Evolutionary conservation across 1,139 yeast species (phyloP).

Genomic region (Suhomyces chickasaworum): DNA sequence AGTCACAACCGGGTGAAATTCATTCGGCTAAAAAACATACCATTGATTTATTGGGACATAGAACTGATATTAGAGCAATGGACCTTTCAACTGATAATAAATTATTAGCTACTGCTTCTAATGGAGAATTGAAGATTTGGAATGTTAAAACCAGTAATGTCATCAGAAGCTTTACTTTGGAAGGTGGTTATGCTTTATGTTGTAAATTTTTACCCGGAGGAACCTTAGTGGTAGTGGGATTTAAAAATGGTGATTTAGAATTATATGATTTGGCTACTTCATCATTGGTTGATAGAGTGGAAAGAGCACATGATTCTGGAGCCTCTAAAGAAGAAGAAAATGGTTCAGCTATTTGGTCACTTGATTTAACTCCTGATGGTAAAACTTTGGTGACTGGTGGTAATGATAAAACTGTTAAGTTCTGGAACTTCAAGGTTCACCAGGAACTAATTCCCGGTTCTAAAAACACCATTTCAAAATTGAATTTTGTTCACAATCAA

Average conservation of each 20-base stretch:
- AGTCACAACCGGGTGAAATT: constrained; percentile 44
- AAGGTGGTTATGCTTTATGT: constrained; percentile 84
- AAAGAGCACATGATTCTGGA: constrained; percentile 57
- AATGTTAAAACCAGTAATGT: constrained; percentile 73
- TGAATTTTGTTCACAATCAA: constrained; percentile 71
- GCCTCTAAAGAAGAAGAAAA: constrained; percentile 30
- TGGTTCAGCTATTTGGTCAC: constrained; percentile 85
- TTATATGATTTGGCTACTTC: constrained; percentile 87
- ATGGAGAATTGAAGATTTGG: constrained; percentile 89
- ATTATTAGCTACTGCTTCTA: constrained; percentile 85
- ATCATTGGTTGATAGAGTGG: constrained; percentile 62
- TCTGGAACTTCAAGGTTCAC: constrained; percentile 81
- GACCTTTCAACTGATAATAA: constrained; percentile 81
- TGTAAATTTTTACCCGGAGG: constrained; percentile 91
- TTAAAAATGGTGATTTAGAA: constrained; percentile 82
- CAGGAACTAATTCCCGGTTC: constrained; percentile 74
- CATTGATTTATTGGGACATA: constrained; percentile 80
- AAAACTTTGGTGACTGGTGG: constrained; percentile 87
- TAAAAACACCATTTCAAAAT: constrained; percentile 47
- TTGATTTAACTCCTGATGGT: constrained; percentile 87
- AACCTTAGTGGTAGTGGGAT: constrained; percentile 82
- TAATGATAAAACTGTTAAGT: constrained; percentile 85
- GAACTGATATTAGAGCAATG: constrained; percentile 83
- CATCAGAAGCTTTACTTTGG: constrained; percentile 69
- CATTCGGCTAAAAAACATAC: constrained; percentile 45